Evolutionary conservation across 2,329 filamentous ascomycete genomes (phyloP), one percentile per base, ranked within the genome.

Genomic region (Pseudogymnoascus sp.): DNA sequence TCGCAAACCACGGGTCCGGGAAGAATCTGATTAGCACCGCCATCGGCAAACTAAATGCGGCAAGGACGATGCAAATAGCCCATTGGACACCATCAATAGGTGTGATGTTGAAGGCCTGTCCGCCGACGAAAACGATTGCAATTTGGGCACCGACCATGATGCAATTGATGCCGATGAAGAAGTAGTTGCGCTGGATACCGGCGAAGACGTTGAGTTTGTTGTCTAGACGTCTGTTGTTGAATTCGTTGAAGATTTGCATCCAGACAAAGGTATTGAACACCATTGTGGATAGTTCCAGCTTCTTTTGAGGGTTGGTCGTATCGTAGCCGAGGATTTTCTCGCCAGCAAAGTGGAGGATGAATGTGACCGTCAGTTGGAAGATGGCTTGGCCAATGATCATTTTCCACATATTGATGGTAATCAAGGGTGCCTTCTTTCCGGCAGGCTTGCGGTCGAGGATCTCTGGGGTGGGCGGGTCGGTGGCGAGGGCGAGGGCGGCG

Each of bases 161-260:
- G 65, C 81, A 71, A 76, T 90, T 90, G 75, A 97, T 96, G 40
- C 78, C 82, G 50, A 95, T 83, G 78, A 96, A 96, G 81, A 93
- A 95, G 77, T 82, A 88, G 75, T 96, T 97, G 73, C 84, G 84
- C 31, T 82, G 82, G 64, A 96, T 83, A 63, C 91, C 91, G 72
- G 96, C 92, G 65, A 96, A 93, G 67, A 97, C 90, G 77, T 97
- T 96, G 81, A 96, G 91, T 60, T 85, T 83, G 77, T 97, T 96
- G 75, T 96, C 93, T 62, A 96, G 81, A 6, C 92, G 90, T 64
- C 93, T 90, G 77, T 84, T 85, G 74, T 88, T 88, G 76, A 86
- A 82, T 72, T 86, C 81, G 72, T 89, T 89, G 77, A 89, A 89
- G 65, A 89, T 87, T 69, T 89, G 86, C 79, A 89, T 84, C 85